phyloP scores from a whole-genome alignment of 768 basidiomycete species.

The Mycena maculata region DNA sequence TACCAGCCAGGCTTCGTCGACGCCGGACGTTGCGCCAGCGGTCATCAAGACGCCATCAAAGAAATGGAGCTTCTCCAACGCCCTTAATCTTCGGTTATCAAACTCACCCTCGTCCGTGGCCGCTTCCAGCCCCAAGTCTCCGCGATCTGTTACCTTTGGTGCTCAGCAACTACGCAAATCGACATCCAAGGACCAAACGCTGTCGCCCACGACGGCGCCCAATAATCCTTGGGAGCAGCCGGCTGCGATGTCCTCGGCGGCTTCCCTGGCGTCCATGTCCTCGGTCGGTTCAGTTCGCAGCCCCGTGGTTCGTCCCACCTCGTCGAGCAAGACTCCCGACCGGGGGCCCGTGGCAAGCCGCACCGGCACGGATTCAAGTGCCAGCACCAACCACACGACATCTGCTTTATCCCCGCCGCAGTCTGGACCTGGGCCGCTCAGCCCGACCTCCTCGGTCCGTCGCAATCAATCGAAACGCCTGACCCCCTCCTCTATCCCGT shows the following conservation, averaged over 20 bases:
- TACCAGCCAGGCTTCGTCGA: constrained; percentile 50
- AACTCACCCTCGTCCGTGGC: constrained; percentile 73
- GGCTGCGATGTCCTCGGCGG: constrained; percentile 83
- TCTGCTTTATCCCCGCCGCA: constrained; percentile 64
- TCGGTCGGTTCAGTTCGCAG: constrained; percentile 75
- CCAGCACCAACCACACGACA: constrained; percentile 72
- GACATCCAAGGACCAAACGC: constrained; percentile 71
- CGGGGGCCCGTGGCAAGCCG: constrained; percentile 67
- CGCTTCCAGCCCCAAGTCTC: constrained; percentile 61
- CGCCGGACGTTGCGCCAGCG: constrained; percentile 57
- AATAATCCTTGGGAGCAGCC: constrained; percentile 73
- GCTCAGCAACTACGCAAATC: constrained; percentile 77
- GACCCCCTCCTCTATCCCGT: constrained; percentile 93
- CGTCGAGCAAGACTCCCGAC: constrained; percentile 74
- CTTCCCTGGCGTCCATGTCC: constrained; percentile 79
- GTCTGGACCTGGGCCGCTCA: constrained; percentile 74
- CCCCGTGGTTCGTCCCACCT: constrained; percentile 55
- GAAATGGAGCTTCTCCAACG: constrained; percentile 96
- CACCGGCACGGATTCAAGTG: constrained; percentile 81
- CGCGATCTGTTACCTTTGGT: constrained; percentile 74
- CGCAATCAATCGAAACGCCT: constrained; percentile 82
- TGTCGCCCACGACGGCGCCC: constrained; percentile 54
- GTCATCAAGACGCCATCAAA: constrained; percentile 87
- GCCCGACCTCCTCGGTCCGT: constrained; percentile 76
- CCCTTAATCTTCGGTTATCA: constrained; percentile 79